These are phyloP conservation scores for Hygrophorus pudorinus DNA, from an alignment of 768 basidiomycete genomes.

Conservation along the genomic window DNA sequence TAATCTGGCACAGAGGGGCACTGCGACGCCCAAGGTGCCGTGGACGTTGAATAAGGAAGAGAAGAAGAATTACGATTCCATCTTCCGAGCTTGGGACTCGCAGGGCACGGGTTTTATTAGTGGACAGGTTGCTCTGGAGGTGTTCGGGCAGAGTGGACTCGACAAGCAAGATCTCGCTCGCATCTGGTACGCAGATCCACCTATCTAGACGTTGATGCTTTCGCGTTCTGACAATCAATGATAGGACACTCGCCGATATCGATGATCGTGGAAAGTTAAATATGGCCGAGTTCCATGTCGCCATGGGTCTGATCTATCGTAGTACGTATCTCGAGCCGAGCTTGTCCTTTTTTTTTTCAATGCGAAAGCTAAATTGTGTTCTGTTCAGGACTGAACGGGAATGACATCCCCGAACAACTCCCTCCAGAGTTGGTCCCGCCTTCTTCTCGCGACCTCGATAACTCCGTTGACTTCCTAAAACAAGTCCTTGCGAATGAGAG, in stretches of 20 bases:
- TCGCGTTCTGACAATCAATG: conserved; percentile 3
- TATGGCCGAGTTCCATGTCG: conserved; percentile 93
- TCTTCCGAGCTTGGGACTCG: conserved; percentile 95
- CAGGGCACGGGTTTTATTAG: conserved; percentile 74
- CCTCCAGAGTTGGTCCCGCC: conserved; percentile 88
- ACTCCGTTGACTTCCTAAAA: conserved; percentile 83
- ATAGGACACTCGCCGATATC: conserved; percentile 84
- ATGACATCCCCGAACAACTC: conserved; percentile 76
- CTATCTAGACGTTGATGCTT: conserved; percentile 1
- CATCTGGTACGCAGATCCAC: conserved; percentile 62
- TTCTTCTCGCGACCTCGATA: conserved; percentile 80
- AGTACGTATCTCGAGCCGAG: conserved; percentile 41
- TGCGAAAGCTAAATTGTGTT: too few relatives aligned
- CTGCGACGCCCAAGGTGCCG: conserved; percentile 56
- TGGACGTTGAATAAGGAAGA: conserved; percentile 86
- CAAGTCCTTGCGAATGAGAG: conserved; percentile 82
- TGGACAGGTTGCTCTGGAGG: conserved; percentile 78
- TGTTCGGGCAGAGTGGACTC: conserved; percentile 90
- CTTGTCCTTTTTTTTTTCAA: too few relatives aligned
- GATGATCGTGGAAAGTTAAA: conserved; percentile 95
- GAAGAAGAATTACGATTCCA: conserved; percentile 93
- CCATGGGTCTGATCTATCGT: conserved; percentile 96
- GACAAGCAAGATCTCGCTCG: conserved; percentile 83
- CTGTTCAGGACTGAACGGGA: conserved; percentile 85
- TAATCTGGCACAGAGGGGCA: conserved; percentile 64